Percentiles rank a stretch among this genome's conserved stretches.
Evolutionary conservation across 768 basidiomycete species (phyloP).

Genomic region (Lactarius evosmus): DNA sequence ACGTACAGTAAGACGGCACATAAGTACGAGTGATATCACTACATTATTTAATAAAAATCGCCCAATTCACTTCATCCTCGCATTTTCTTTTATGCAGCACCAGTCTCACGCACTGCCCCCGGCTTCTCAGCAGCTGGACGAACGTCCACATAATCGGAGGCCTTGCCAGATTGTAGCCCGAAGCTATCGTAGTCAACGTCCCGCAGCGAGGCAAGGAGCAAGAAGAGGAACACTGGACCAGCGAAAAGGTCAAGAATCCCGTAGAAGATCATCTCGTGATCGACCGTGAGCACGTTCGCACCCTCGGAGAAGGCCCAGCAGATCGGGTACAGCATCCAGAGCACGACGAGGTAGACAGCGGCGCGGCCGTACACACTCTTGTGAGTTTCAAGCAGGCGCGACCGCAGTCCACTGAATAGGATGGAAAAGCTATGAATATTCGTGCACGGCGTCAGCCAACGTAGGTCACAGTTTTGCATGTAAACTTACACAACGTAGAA

Average conservation of each 20-base stretch:
- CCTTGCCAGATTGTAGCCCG: slow-evolving; percentile 34
- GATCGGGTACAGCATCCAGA: slow-evolving; percentile 57
- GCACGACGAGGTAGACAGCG: slow-evolving; percentile 37
- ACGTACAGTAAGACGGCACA: no score
- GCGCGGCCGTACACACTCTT: not conserved
- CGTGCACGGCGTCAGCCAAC: slow-evolving; percentile 11
- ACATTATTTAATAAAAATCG: not conserved
- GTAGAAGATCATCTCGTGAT: slow-evolving; percentile 55
- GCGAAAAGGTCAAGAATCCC: slow-evolving; percentile 46
- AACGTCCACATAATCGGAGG: slow-evolving; percentile 8
- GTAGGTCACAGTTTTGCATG: not conserved
- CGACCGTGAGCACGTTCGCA: slow-evolving; percentile 46
- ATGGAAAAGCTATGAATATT: not conserved
- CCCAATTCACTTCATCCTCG: not conserved
- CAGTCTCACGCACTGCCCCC: not conserved
- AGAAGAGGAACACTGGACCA: slow-evolving; percentile 39
- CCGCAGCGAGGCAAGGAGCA: slow-evolving; percentile 30
- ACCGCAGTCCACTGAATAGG: not conserved
- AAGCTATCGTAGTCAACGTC: slow-evolving; percentile 34
- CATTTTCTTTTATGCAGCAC: not conserved
- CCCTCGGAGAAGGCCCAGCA: slow-evolving; percentile 58
- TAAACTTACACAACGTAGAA: slow-evolving; percentile 48
- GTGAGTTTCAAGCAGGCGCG: not conserved
- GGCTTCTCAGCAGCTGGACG: not conserved
- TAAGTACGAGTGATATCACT: not conserved